Base-by-base conservation (phyloP, 768 basidiomycete genomes). In the Lentinula aciculospora region DNA sequence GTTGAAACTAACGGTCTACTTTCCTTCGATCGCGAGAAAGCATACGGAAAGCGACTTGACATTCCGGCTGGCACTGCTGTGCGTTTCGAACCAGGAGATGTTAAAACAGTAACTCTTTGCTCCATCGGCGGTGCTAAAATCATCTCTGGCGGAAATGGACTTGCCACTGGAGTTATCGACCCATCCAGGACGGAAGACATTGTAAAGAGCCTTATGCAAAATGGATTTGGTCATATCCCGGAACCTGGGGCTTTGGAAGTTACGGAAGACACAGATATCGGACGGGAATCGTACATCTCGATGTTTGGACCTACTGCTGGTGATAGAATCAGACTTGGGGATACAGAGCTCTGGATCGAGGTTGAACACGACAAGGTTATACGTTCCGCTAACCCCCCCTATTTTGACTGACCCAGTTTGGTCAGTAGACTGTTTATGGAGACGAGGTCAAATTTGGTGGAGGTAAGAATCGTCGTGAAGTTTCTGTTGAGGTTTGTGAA, bases 371-470 rank as follows among this genome's bases (percentile, higher is more conserved):
- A 99, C 64, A 78, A 80, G 72, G 89, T 89, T 63, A 39, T n/a
- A 37, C 19, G 53, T 66, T 57, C 49, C 46, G 7, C 42, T 27
- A 42, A 19, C 21, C 7, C 34, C 15, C 34, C 2, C 25, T 3
- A 31, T 53, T 53, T 25, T 39, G 10, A 25, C 10, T 21, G 25
- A 40, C 7, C 10, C 9, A 27, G 13, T 56, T 45, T 2, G 3
- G 8, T 21, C 34, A 27, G 23, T 58, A 92, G 85, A 90, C 95
- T 4, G 75, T 84, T 3, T 96, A 97, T 67, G 97, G 96, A 1
- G 96, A 98, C 58, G 96, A 98, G 72, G 89, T 92, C 73, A 98
- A 98, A 73, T 99, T 99, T 65, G 97, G 97, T 7, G 96, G 94
- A 66, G 96, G 93, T 85, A 65, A 61, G 72, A 59, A 40, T 47